Evolutionary conservation across 2,329 filamentous ascomycete genomes (phyloP).

Genomic region (Ceratocystis alfenasii): DNA sequence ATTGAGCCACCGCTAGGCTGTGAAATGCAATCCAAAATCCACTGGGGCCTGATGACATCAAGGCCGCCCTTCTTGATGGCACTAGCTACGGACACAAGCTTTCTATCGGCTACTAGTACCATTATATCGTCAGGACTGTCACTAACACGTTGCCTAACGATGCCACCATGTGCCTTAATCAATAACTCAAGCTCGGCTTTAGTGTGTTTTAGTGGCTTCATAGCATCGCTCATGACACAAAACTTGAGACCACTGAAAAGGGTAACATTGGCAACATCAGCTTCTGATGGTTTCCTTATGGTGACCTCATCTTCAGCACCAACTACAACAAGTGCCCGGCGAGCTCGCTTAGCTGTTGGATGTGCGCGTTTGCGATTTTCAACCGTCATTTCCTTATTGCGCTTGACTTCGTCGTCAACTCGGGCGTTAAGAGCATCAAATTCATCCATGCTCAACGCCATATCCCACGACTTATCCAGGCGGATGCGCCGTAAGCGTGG

Average conservation of each 20-base stretch:
- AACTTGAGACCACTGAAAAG: conserved; percentile 69
- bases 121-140: conserved; percentile 41
- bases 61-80: conserved; percentile 59
- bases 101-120: conserved; percentile 69
- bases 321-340: conserved; percentile 57
- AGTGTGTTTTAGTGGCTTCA: conserved; percentile 55
- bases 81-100: conserved; percentile 68
- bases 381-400: conserved; percentile 61
- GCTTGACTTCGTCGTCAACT: conserved; percentile 57
- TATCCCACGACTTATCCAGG: conserved; percentile 73
- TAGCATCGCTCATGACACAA: conserved; percentile 68
- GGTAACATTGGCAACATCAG: conserved; percentile 37
- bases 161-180: conserved; percentile 73
- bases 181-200: conserved; percentile 71
- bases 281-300: background rate
- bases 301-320: conserved; percentile 39
- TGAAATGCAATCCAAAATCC: conserved; percentile 72
- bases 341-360: conserved; percentile 46
- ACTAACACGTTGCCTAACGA: conserved; percentile 57
- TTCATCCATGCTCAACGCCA: conserved; percentile 63
- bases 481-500: conserved; percentile 76
- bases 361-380: conserved; percentile 47
- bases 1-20: conserved; percentile 47
- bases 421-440: conserved; percentile 60
- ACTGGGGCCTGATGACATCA: conserved; percentile 65